Conservation (phyloP, 2,329 filamentous ascomycete species). For the Diaporthe sp. region DNA sequence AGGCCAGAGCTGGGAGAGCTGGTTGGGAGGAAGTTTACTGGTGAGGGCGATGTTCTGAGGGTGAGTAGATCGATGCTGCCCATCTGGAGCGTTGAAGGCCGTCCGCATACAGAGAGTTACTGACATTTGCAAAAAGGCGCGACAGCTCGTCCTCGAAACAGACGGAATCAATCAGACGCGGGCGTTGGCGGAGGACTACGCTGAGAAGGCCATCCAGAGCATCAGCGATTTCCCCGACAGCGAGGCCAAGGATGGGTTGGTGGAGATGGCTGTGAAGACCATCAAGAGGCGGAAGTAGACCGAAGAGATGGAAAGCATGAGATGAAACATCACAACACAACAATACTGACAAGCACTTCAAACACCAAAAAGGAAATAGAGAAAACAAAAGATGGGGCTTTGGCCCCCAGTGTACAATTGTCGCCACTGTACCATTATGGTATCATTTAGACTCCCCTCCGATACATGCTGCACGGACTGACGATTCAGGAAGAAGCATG, state of each 20-base stretch:
- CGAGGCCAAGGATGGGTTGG: conserved; percentile 90
- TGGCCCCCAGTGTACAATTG: conserved; percentile 4
- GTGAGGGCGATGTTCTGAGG: conserved; percentile 85
- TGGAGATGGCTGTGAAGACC: conserved; percentile 95
- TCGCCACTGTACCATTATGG: neutral
- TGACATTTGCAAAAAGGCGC: conserved; percentile 71
- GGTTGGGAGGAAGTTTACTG: conserved; percentile 90
- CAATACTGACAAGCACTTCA: neutral
- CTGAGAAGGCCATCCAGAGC: conserved; percentile 88
- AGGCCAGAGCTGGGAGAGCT: conserved; percentile 86
- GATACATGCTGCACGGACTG: conserved; percentile 8
- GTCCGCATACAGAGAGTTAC: neutral
- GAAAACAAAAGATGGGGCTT: neutral
- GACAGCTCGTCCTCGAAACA: conserved; percentile 85
- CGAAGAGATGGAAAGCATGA: neutral
- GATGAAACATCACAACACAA: neutral
- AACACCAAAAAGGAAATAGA: neutral
- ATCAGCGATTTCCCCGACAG: conserved; percentile 90
- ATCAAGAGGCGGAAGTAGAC: conserved; percentile 85
- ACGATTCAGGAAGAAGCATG: conserved; percentile 6
- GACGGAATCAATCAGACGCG: conserved; percentile 94
- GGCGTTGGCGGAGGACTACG: conserved; percentile 90
- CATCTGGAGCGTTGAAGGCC: too few species aligned
- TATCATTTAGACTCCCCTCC: conserved; percentile 28
- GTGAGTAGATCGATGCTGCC: conserved; percentile 65